Evolutionary conservation across 352 stramenopile genomes (phyloP).

Genomic region (Globisporangium abappressorium): DNA sequence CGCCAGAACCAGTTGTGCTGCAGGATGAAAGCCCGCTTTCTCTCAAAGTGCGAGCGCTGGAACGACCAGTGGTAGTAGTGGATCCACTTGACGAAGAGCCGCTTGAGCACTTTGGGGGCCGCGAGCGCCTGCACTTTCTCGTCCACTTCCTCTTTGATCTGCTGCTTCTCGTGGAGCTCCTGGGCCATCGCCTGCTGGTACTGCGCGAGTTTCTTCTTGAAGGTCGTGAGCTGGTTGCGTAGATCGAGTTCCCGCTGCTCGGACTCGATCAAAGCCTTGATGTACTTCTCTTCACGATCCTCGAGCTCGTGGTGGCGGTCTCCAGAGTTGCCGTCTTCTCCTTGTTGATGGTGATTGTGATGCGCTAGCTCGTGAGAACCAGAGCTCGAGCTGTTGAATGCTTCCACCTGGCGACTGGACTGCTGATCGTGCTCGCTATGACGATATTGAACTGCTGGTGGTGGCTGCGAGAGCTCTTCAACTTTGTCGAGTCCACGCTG

Average conservation of each 20-base stretch:
- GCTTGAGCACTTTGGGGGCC: conserved; percentile 44
- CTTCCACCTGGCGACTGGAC: no score
- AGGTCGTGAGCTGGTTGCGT: conserved; percentile 38
- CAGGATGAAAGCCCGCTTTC: conserved; percentile 44
- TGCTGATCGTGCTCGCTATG: neutral
- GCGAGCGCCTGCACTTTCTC: conserved; percentile 39
- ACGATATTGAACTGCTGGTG: neutral
- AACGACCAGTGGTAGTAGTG: conserved; percentile 46
- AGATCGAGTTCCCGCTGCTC: conserved; percentile 75
- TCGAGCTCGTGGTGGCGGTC: conserved; percentile 49
- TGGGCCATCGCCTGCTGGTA: conserved; percentile 40
- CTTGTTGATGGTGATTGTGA: no score
- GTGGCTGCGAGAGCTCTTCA: neutral
- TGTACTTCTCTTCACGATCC: conserved; percentile 69
- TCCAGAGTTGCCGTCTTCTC: neutral
- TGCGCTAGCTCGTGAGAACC: neutral
- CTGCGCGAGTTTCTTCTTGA: conserved; percentile 43
- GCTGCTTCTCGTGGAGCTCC: conserved; percentile 39
- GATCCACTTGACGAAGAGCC: conserved; percentile 65
- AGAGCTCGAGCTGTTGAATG: neutral
- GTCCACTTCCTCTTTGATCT: conserved; percentile 57
- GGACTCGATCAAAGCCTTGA: conserved; percentile 70
- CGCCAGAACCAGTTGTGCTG: conserved; percentile 65
- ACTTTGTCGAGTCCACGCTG: neutral
- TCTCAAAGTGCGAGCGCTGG: conserved; percentile 42